These are phyloP conservation scores for Zychaea mexicana DNA, from an alignment of 371 early-diverging fungal species.

Conservation along the genomic window DNA sequence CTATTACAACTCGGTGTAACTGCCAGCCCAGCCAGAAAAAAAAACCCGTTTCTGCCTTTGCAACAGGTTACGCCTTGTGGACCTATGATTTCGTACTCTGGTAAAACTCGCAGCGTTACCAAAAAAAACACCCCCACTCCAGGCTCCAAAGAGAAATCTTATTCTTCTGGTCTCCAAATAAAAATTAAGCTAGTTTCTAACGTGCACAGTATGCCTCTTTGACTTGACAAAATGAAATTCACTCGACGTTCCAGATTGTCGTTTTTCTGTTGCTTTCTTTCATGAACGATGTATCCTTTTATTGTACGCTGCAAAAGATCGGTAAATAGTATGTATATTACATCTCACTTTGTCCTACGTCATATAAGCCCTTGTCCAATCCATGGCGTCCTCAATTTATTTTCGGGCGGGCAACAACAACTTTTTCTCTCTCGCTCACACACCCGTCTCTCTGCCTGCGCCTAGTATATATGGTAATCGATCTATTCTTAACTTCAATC, in stretches of 20 bases:
- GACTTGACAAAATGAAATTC: neutral
- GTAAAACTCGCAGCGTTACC: neutral
- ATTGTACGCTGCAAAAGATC: neutral
- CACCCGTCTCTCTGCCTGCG: neutral
- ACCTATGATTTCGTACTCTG: neutral
- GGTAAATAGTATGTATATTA: neutral
- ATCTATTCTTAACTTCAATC: neutral
- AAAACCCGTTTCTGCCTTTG: neutral
- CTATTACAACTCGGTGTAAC: neutral
- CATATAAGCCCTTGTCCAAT: conserved; percentile 1
- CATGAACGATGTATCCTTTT: too few species aligned
- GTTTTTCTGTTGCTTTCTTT: too few species aligned
- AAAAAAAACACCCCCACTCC: too few species aligned
- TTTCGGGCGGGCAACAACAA: neutral
- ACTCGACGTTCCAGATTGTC: neutral
- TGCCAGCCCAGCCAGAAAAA: too few species aligned
- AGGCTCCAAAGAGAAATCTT: neutral
- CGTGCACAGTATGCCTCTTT: neutral
- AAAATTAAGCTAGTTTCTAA: neutral
- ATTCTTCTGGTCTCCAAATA: neutral
- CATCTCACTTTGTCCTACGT: neutral
- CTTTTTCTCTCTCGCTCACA: neutral
- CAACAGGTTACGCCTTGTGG: neutral
- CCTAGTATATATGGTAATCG: neutral
- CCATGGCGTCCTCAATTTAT: neutral